Base-by-base conservation (phyloP, 495 filamentous ascomycete genomes). In the Halenospora varia region DNA sequence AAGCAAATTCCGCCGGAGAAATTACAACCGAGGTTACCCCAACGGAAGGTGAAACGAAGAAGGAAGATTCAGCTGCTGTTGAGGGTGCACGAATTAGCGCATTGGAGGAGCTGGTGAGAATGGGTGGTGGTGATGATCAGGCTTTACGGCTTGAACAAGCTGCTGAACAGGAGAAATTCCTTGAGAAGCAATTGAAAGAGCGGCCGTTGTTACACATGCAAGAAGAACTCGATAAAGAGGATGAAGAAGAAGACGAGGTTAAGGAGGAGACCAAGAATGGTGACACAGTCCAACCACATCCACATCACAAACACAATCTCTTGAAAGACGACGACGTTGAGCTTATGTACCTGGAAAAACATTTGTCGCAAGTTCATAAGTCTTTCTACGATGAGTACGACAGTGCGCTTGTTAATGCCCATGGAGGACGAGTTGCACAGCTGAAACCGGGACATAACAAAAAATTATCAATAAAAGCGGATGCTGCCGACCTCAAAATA, bases 131-230 rank as follows among this genome's bases (percentile, higher is more conserved):
- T 29, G 87, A 88, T 56, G 85, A 94, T 66, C 81, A 82, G 48
- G 77, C 77, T n/a, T 68, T 88, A 20, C 75, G 92, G 10, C 79
- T 88, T 59, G 79, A 85, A 53, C 91, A 96, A 71, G 76, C 84
- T 10, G 83, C 88, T 59, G 84, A 93, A 62, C 92, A 97, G 62
- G 85, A 89, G 59, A 88, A 92, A 64, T 82, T 86, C 0, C 81
- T 99, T 15, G 85, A 89, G 65, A 89, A 92, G 48, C 94, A 99
- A 71, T 82, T 96, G 6, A 87, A 87, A 54, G 90, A 96, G 49
- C 81, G 91, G 9, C 94, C 94, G 4, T 73, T 99, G 23, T 77
- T 96, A 15, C 85, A 92, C 59, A 84, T 94, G 63, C 94, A 99
- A 67, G 88, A 95, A 56, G 78, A 89, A 63, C 77, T 96, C 29